A percentile compares a stretch with the other conserved stretches of the same genome.
Evolutionary conservation across 495 filamentous ascomycete species (phyloP).

Genomic region (Parachaetomium inaequale): DNA sequence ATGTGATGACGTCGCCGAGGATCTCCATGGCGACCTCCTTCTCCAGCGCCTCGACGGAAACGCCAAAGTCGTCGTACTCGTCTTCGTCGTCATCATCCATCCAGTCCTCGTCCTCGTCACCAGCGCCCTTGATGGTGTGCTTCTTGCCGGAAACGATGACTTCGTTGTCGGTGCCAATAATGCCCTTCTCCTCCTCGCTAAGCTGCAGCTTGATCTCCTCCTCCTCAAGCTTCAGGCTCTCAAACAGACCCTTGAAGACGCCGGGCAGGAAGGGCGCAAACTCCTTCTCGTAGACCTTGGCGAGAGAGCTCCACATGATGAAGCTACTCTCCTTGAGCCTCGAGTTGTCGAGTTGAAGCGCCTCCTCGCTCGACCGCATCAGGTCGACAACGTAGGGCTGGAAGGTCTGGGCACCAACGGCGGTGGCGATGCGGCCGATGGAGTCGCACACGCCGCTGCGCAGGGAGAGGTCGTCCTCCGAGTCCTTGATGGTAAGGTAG

Average conservation of each 20-base stretch:
- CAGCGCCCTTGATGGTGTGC: slow-evolving; percentile 65
- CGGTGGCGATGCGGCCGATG: slow-evolving; percentile 84
- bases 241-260: slow-evolving; percentile 79
- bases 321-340: slow-evolving; percentile 92
- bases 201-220: slow-evolving; percentile 77
- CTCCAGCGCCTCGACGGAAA: slow-evolving; percentile 85
- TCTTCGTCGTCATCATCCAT: slow-evolving; percentile 70
- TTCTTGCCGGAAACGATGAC: slow-evolving; percentile 77
- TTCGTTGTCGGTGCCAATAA: slow-evolving; percentile 60
- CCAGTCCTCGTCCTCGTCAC: slow-evolving; percentile 56
- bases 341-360: slow-evolving; percentile 81
- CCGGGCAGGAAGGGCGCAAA: slow-evolving; percentile 83
- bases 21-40: slow-evolving; percentile 98
- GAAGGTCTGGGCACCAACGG: slow-evolving; percentile 83
- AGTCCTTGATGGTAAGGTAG: slow-evolving; percentile 82
- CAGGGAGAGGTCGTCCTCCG: slow-evolving; percentile 83
- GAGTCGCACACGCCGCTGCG: slow-evolving; percentile 85
- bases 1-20: slow-evolving; percentile 83
- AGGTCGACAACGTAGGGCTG: slow-evolving; percentile 83
- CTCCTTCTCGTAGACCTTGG: slow-evolving; percentile 89
- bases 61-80: slow-evolving; percentile 75
- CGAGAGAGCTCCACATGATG: slow-evolving; percentile 90
- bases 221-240: slow-evolving; percentile 85
- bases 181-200: slow-evolving; percentile 70
- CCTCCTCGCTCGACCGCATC: slow-evolving; percentile 89